Percentiles rank a stretch among this genome's conserved stretches.
phyloP scores from a whole-genome alignment of 805 yeast species.

The Teunomyces barrocoloradensis region DNA sequence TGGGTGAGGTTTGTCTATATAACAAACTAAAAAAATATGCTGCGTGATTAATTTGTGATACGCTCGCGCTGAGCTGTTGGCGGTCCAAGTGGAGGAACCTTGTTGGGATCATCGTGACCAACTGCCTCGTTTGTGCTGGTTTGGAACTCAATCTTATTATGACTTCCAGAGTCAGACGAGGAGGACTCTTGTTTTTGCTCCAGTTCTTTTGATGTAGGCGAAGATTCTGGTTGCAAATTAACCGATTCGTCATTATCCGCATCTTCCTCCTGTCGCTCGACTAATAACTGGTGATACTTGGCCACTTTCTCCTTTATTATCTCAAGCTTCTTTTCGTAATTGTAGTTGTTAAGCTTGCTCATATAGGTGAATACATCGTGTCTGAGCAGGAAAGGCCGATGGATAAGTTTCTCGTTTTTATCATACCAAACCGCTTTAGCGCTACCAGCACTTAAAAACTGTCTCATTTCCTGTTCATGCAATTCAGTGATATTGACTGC shows the following conservation, averaged over 20 bases:
- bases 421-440: slow-evolving; percentile 10
- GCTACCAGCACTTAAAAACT: slow-evolving; percentile 4
- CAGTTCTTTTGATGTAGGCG: not conserved
- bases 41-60: not conserved
- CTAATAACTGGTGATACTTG: not conserved
- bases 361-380: slow-evolving; percentile 12
- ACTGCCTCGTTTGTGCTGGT: not conserved
- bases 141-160: not conserved
- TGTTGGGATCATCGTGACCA: not conserved
- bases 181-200: no score
- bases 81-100: not conserved
- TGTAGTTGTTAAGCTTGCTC: not conserved
- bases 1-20: no score
- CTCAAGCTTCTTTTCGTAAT: not conserved
- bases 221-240: not conserved
- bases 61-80: not conserved
- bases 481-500: slow-evolving; percentile 29
- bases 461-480: slow-evolving; percentile 29
- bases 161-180: not conserved
- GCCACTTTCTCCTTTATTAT: not conserved
- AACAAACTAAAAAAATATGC: not conserved
- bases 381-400: slow-evolving; percentile 8
- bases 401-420: slow-evolving; percentile 3
- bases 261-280: not conserved
- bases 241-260: not conserved